Evolutionary conservation across 106 monocot genomes (phyloP), one percentile per base, ranked within the genome.

Genomic region (Iris macrosiphon): DNA sequence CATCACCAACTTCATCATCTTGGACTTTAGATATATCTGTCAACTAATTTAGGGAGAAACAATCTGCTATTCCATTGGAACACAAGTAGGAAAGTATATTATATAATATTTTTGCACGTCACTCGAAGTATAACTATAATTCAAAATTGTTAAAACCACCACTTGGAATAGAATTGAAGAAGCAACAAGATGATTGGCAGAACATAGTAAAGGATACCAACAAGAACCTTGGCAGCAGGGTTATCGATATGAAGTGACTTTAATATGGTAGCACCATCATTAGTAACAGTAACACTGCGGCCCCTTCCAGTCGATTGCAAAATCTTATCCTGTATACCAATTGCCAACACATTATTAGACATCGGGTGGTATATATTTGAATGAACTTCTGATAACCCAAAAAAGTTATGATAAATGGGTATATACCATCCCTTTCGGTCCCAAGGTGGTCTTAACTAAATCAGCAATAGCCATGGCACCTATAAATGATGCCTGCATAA

Each of bases 391-490:
- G n/a, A n/a, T n/a, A n/a, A n/a, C n/a, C n/a, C n/a, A n/a, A 31
- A n/a, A n/a, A n/a, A n/a, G n/a, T n/a, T n/a, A n/a, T n/a, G n/a
- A n/a, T n/a, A 40, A 38, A 55, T 12, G 32, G 5, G 49, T 52
- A 15, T 34, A 30, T 91, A 90, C 96, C 98, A 99, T 99, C 75
- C 87, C 90, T 62, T 91, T 99, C 27, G 98, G 98, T 15, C 98
- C 98, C 57, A 99, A 62, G 23, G 98, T 99, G 18, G 98, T 87
- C 75, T 99, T 99, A 37, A 91, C 84, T 41, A 99, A 61, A 77
- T 99, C 98, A 40, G 83, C 78, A 59, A 99, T 99, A 19, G 98
- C 91, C 84, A 87, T 81, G 4, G 91, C 98, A 78, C 98, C 98
- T 40, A 99, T 54, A 76, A 81, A 91, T 20, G 98, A 87, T 70